Conservation (phyloP, 1,284 basidiomycete species). For the Mixia osmundae region DNA sequence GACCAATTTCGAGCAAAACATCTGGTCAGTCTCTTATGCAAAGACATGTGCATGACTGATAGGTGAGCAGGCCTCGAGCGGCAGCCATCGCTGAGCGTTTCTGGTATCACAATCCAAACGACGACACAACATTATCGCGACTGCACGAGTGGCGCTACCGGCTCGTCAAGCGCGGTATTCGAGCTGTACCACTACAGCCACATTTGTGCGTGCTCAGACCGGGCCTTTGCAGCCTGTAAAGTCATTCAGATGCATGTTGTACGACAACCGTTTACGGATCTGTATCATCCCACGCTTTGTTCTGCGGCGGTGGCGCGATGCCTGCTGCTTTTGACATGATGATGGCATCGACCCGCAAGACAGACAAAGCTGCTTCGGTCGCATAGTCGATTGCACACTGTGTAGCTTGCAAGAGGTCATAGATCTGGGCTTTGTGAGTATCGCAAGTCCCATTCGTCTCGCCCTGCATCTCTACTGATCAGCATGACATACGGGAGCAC, state of each 20-base stretch:
- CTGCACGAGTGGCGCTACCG: constrained; percentile 44
- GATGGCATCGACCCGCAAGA: constrained; percentile 71
- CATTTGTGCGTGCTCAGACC: constrained; percentile 58
- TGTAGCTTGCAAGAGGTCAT: constrained; percentile 68
- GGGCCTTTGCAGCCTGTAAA: constrained; percentile 13
- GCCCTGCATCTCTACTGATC: too few relatives aligned
- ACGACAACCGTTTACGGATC: too few relatives aligned
- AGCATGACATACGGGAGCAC: too few relatives aligned
- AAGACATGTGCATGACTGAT: neutral
- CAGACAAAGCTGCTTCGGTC: constrained; percentile 79
- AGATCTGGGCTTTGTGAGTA: constrained; percentile 39
- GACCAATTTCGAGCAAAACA: constrained; percentile 41
- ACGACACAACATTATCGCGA: constrained; percentile 35
- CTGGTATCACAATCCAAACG: constrained; percentile 39
- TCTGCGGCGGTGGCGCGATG: constrained; percentile 19
- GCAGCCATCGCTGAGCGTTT: constrained; percentile 55
- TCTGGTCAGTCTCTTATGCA: constrained; percentile 28
- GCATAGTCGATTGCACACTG: constrained; percentile 69
- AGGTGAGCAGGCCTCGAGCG: constrained; percentile 30
- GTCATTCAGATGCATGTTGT: too few relatives aligned
- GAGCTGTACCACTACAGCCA: constrained; percentile 47
- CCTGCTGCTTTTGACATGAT: constrained; percentile 18
- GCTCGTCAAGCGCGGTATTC: constrained; percentile 35
- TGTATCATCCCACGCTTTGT: too few relatives aligned
- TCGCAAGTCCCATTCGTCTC: constrained; percentile 49